phyloP scores from a whole-genome alignment of 371 early-diverging fungal genomes.

The Syncephalis plumigaleata region DNA sequence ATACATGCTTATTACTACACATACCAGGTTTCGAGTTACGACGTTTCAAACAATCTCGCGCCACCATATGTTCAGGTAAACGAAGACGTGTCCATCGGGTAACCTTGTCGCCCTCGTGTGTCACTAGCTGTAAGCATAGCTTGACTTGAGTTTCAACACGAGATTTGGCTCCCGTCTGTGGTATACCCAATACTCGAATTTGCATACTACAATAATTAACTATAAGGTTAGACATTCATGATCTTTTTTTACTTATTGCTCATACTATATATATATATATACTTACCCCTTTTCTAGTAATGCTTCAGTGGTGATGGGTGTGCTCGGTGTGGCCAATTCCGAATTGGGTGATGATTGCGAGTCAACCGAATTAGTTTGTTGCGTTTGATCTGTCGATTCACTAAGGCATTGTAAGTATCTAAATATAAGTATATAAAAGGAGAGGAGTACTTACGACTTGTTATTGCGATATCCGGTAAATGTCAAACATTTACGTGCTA shows the following conservation, averaged over 20 bases:
- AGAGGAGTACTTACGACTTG: not conserved
- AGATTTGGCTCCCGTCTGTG: conserved; percentile 68
- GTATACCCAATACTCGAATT: conserved; percentile 54
- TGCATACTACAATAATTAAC: conserved; percentile 9
- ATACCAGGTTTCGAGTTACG: conserved; percentile 5
- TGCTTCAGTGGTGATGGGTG: not conserved
- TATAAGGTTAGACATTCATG: not conserved
- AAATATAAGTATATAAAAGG: not conserved
- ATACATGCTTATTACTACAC: not conserved
- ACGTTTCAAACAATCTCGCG: conserved; percentile 40
- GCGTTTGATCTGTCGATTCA: not conserved
- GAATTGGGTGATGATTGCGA: not conserved
- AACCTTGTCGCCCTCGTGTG: conserved; percentile 58
- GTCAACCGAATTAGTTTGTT: not conserved
- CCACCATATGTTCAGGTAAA: conserved; percentile 68
- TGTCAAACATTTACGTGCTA: not conserved
- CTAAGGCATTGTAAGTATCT: too few relatives aligned
- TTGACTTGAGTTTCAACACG: conserved; percentile 90
- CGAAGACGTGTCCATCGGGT: conserved; percentile 68
- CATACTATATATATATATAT: too few relatives aligned
- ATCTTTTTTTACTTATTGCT: too few relatives aligned
- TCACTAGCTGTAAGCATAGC: conserved; percentile 66
- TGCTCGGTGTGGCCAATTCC: not conserved
- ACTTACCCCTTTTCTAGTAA: not conserved
- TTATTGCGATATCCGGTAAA: not conserved